Evolutionary conservation across 169 alveolate genomes (phyloP), one percentile per base, ranked within the genome.

Genomic region (Eimeria tenella): DNA sequence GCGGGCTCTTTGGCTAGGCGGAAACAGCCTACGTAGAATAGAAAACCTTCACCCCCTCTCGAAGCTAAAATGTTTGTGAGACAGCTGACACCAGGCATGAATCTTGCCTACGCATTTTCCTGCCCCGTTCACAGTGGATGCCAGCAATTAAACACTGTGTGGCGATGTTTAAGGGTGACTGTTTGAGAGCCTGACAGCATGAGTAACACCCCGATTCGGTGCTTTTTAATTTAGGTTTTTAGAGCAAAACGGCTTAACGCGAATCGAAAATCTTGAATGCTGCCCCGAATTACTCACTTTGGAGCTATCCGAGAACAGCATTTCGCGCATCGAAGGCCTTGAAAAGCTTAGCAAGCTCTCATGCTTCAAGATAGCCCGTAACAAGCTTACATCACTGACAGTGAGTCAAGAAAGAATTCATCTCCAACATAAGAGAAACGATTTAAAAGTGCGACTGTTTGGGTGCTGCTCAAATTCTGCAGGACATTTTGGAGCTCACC

Each of bases 1-100:
- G 71, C 98, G 97, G 94, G 98, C 98, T 73, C 95, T 98, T 31
- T 98, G 98, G 96, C 96, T 98, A 23, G 99, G 98, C 94, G 99
- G 99, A n/a, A 98, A 98, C 87, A 98, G 98, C 71, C 97, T 98
- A 49, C 95, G 96, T 71, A 95, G 96, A 90, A 96, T 98, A 13
- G 98, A 97, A 94, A 98, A 98, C 50, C 97, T 98, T 31, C 98
- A 97, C 49, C 92, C 88, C 4, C 97, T 97, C 84, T 93, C 95
- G 49, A 96, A 97, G 93, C 96, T 98, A 79, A 95, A 97, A 42
- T 97, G 98, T 70, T 96, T 98, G 94, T 98, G 96, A 84, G 93
- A n/a, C 70, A 21, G 52, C n/a, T 42, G 62, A 42, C 21, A 55
- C 83, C 5, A 5, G 62, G 58, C 60, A 73, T 17, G 42, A 17